Percentiles rank a stretch among this genome's conserved stretches.
These are phyloP conservation scores for Termitomyces sp. DNA, from an alignment of 768 basidiomycete genomes.

Conservation along the genomic window DNA sequence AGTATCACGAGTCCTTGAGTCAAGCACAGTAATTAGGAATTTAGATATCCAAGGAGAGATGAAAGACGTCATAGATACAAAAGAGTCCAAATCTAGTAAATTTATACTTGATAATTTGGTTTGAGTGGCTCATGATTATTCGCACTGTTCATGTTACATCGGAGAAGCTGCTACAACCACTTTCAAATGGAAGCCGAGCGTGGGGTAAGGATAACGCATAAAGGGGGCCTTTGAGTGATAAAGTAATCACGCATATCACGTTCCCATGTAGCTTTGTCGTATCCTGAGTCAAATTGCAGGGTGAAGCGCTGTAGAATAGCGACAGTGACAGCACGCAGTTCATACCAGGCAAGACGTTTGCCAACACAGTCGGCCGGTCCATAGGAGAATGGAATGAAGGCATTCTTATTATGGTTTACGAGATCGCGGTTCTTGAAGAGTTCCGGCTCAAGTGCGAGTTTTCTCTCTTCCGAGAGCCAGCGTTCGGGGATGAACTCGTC, in stretches of 20 bases:
- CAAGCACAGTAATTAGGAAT: too few relatives aligned
- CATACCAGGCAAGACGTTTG: constrained; percentile 27
- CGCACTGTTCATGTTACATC: neutral
- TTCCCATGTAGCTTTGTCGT: constrained; percentile 21
- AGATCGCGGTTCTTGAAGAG: constrained; percentile 9
- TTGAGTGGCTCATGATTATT: too few relatives aligned
- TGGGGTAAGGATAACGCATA: neutral
- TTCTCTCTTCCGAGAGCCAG: constrained; percentile 23
- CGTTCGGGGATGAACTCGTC: constrained; percentile 33
- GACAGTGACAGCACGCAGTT: constrained; percentile 25
- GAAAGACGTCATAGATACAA: too few relatives aligned
- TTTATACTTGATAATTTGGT: too few relatives aligned
- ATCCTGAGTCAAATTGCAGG: constrained; percentile 20
- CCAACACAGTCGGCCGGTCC: constrained; percentile 50
- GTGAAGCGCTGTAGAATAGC: constrained; percentile 24
- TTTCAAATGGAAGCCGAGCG: neutral
- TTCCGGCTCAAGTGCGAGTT: constrained; percentile 12
- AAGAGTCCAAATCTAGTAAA: too few relatives aligned
- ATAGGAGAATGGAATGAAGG: constrained; percentile 32
- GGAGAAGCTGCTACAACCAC: neutral
- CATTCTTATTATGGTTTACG: constrained; percentile 17
- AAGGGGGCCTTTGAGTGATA: constrained; percentile 9
- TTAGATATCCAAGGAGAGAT: too few relatives aligned
- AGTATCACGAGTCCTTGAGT: too few relatives aligned
- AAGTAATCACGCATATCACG: constrained; percentile 23